These are phyloP conservation scores for Scutellaria baicalensis DNA, from an alignment of 257 asterid genomes.

Conservation along the genomic window DNA sequence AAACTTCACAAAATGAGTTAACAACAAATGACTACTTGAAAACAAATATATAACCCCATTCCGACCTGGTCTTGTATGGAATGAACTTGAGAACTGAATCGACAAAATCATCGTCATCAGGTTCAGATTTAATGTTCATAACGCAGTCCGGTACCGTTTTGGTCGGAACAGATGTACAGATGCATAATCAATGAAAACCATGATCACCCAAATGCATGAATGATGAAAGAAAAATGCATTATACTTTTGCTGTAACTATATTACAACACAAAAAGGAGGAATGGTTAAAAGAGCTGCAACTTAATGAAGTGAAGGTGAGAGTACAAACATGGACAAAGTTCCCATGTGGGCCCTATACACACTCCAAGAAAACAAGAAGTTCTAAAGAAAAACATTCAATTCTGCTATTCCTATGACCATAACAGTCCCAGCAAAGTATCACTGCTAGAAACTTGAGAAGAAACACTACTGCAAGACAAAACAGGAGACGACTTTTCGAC, in stretches of 20 bases:
- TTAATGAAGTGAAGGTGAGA: not conserved
- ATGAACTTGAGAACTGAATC: too few relatives aligned
- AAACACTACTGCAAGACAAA: slow-evolving; percentile 18
- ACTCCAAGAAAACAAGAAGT: slow-evolving; percentile 5
- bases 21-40: too few relatives aligned
- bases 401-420: slow-evolving; percentile 1
- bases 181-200: not conserved
- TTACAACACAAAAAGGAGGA: not conserved
- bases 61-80: too few relatives aligned
- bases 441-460: slow-evolving; percentile 20
- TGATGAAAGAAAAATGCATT: not conserved
- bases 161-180: too few relatives aligned
- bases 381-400: not conserved
- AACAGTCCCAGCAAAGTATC: slow-evolving; percentile 14
- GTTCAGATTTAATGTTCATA: too few relatives aligned
- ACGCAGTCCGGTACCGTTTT: too few relatives aligned
- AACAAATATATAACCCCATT: too few relatives aligned
- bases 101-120: too few relatives aligned
- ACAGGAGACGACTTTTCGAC: slow-evolving; percentile 16
- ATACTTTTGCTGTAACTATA: not conserved
- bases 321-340: not conserved
- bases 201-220: not conserved
- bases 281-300: not conserved
- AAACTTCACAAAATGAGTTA: too few relatives aligned
- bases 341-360: slow-evolving; percentile 11